Base-by-base conservation (phyloP, 2,329 filamentous ascomycete genomes). In the Plenodomus tracheiphilus region DNA sequence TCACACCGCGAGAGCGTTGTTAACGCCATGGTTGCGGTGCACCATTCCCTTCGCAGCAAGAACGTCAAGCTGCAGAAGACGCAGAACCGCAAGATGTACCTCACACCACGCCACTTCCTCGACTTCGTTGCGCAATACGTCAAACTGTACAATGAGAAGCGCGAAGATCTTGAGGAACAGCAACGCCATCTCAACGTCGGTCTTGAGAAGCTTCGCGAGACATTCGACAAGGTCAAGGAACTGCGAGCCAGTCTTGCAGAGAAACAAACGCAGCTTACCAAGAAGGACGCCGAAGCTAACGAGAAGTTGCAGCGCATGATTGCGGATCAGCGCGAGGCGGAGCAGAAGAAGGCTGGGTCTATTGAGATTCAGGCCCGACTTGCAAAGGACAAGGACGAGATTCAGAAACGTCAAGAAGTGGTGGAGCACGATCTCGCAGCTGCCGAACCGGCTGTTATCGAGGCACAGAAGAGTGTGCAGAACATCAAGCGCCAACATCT, bases 101-200 rank as follows among this genome's bases (percentile, higher is more conserved):
- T 99, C 47, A 99, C 95, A 10, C 94, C 94, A 39, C 87, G 94
- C 39, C 94, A 99, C 74, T 99, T 96, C 79, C 79, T 99, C 43
- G 95, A 99, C 72, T 99, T 99, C 65, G 93, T 99, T 49, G 90
- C 91, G 34, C 94, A 99, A 69, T 99, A 97, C 70, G 92, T 97
- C 73, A 94, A 89, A 73, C 81, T 99, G 6, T 97, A 97, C 76
- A 96, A 92, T 55, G 94, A 99, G 74, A 99, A 99, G 79, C 89
- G 95, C 10, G 94, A 97, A 72, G 94, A 99, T 68, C 83, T 99
- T 1, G 94, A 99, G 73, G 94, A 99, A 71, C 94, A 99, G 73
- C 94, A 99, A 70, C 88, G 94, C 22, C 94, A 99, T 81, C 81
- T 99, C 54, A 99, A 99, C 65, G 92, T 97, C 47, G 95, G 94